phyloP scores from a whole-genome alignment of 1,284 basidiomycete genomes.

The Exobasidium cylindrosporum region DNA sequence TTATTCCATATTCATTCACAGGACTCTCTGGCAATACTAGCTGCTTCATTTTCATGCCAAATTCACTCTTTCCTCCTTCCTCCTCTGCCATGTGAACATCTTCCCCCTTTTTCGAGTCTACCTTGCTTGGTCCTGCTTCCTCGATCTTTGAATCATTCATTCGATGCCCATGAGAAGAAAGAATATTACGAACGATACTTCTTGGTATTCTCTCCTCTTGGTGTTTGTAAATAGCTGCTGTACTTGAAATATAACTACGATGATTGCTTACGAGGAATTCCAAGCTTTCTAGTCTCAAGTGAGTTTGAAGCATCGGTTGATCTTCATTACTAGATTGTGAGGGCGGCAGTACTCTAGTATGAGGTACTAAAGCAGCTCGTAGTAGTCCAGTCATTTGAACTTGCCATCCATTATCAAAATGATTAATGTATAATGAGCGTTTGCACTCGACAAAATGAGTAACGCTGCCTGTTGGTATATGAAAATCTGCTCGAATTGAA shows the following conservation, averaged over 20 bases:
- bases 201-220: slow-evolving; percentile 1
- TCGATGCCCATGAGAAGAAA: slow-evolving; percentile 6
- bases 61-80: not conserved
- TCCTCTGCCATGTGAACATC: not conserved
- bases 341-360: slow-evolving; percentile 12
- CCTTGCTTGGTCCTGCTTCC: slow-evolving; percentile 12
- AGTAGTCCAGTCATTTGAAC: slow-evolving; percentile 33
- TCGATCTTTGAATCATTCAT: not conserved
- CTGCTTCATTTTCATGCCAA: slow-evolving; percentile 29
- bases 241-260: not conserved
- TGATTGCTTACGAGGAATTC: slow-evolving; percentile 7
- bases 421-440: slow-evolving; percentile 25
- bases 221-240: not conserved
- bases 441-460: slow-evolving; percentile 33
- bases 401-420: slow-evolving; percentile 39
- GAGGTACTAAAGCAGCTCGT: slow-evolving; percentile 30
- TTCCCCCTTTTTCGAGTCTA: slow-evolving; percentile 16
- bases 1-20: slow-evolving; percentile 49
- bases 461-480: slow-evolving; percentile 24
- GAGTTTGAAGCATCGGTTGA: slow-evolving; percentile 17
- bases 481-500: slow-evolving; percentile 26
- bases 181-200: not conserved
- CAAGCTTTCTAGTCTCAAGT: slow-evolving; percentile 35
- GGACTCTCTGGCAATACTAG: slow-evolving; percentile 37
- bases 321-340: slow-evolving; percentile 12